Evolutionary conservation across 2,329 filamentous ascomycete species (phyloP).

Genomic region (Venturiaceae sp.): DNA sequence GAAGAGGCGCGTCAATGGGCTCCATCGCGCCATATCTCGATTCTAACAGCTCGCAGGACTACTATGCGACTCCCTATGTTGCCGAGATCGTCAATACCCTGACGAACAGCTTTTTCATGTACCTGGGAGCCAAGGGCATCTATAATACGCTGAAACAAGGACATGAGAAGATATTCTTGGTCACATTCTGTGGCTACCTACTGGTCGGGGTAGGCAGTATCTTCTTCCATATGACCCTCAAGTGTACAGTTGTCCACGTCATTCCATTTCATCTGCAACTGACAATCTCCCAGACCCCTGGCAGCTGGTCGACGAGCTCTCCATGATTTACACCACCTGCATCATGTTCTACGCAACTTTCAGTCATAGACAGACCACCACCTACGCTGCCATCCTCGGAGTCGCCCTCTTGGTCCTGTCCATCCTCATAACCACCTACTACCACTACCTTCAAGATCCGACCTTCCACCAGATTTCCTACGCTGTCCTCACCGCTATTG

Average conservation of each 20-base stretch:
- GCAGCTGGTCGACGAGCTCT: constrained; percentile 62
- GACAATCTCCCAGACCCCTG: constrained; percentile 45
- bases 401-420: constrained; percentile 42
- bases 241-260: constrained; percentile 36
- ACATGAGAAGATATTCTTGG: constrained; percentile 66
- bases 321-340: constrained; percentile 64
- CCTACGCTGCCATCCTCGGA: constrained; percentile 45
- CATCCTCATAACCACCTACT: constrained; percentile 65
- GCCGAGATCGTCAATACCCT: constrained; percentile 72
- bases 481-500: constrained; percentile 57
- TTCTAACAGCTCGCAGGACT: constrained; percentile 43
- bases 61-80: constrained; percentile 64
- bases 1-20: constrained; percentile 51
- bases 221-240: constrained; percentile 53
- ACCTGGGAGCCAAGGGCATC: constrained; percentile 66
- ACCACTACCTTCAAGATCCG: constrained; percentile 74
- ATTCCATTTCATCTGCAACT: not conserved
- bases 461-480: constrained; percentile 77
- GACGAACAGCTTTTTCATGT: constrained; percentile 76
- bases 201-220: constrained; percentile 53
- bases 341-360: constrained; percentile 67
- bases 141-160: constrained; percentile 60
- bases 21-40: not conserved
- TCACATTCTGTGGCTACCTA: constrained; percentile 54
- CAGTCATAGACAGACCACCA: constrained; percentile 42